These are phyloP conservation scores for Pythium sukuiense DNA, from an alignment of 352 stramenopile genomes.

Conservation along the genomic window DNA sequence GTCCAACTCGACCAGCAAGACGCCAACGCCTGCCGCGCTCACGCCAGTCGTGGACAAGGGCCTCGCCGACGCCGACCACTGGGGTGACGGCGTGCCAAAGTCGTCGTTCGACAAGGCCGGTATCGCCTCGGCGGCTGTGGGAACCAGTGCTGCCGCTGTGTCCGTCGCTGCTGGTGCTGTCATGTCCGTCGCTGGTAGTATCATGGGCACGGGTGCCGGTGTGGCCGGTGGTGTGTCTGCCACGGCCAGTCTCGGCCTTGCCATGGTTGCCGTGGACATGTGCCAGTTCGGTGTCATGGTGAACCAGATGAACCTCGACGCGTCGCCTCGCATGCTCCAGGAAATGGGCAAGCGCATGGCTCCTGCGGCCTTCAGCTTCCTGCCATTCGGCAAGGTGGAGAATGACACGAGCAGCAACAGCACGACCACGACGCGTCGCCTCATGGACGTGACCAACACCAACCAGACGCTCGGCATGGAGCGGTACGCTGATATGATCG, in stretches of 20 bases:
- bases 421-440: slow-evolving; percentile 11
- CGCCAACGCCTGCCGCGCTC: slow-evolving; percentile 17
- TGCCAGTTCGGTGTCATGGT: slow-evolving; percentile 86
- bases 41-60: slow-evolving; percentile 46
- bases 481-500: slow-evolving; percentile 72
- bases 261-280: slow-evolving; percentile 68
- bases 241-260: slow-evolving; percentile 62
- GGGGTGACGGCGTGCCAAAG: slow-evolving; percentile 57
- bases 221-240: slow-evolving; percentile 59
- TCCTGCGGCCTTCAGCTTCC: slow-evolving; percentile 58
- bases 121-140: slow-evolving; percentile 54
- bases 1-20: slow-evolving; percentile 15
- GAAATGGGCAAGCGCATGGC: slow-evolving; percentile 78
- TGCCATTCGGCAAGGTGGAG: slow-evolving; percentile 60
- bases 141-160: slow-evolving; percentile 54
- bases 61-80: slow-evolving; percentile 63
- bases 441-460: slow-evolving; percentile 27
- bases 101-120: slow-evolving; percentile 67
- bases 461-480: slow-evolving; percentile 63
- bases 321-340: slow-evolving; percentile 66
- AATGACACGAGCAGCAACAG: slow-evolving; percentile 8
- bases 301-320: slow-evolving; percentile 84
- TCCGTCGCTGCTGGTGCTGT: slow-evolving; percentile 58
- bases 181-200: slow-evolving; percentile 60
- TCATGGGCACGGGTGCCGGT: slow-evolving; percentile 56